phyloP scores from a whole-genome alignment of 331 rosid species.

The Rosa hybrid region DNA sequence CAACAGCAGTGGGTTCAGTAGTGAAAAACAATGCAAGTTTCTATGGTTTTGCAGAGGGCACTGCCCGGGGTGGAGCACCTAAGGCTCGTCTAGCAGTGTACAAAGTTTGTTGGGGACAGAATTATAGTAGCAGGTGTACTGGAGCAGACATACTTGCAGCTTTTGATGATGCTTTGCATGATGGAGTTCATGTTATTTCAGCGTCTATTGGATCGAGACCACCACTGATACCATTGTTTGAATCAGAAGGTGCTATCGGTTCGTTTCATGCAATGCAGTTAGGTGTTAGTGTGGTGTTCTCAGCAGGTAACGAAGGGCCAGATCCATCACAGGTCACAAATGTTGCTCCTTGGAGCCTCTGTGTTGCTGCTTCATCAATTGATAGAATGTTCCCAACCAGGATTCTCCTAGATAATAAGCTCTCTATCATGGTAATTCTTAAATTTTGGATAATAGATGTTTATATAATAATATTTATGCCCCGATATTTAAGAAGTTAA shows the following conservation, averaged over 20 bases:
- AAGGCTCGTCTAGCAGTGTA: slow-evolving; percentile 56
- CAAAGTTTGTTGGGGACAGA: slow-evolving; percentile 54
- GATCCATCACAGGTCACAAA: slow-evolving; percentile 44
- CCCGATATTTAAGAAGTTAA: background rate
- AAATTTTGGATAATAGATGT: background rate
- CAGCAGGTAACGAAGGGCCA: slow-evolving; percentile 56
- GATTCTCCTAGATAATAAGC: slow-evolving; percentile 27
- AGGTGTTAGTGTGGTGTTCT: slow-evolving; percentile 56
- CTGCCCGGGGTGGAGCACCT: slow-evolving; percentile 60
- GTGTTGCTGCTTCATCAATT: slow-evolving; percentile 52
- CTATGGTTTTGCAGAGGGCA: slow-evolving; percentile 42
- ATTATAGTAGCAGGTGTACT: slow-evolving; percentile 22
- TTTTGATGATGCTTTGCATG: slow-evolving; percentile 53
- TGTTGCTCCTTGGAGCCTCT: slow-evolving; percentile 58
- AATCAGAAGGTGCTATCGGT: slow-evolving; percentile 35
- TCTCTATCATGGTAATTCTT: slow-evolving; percentile 33
- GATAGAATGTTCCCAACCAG: slow-evolving; percentile 50
- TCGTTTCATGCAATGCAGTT: slow-evolving; percentile 59
- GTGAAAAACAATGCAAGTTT: slow-evolving; percentile 33
- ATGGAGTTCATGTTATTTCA: slow-evolving; percentile 52
- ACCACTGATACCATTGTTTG: slow-evolving; percentile 34
- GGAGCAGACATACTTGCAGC: slow-evolving; percentile 61
- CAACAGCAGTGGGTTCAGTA: slow-evolving; percentile 53
- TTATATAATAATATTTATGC: too few relatives aligned
- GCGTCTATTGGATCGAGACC: slow-evolving; percentile 44